A percentile compares a stretch with the other conserved stretches of the same genome.
phyloP scores from a whole-genome alignment of 202 grass and related monocot species.

The Hordeum pubiflorum region DNA sequence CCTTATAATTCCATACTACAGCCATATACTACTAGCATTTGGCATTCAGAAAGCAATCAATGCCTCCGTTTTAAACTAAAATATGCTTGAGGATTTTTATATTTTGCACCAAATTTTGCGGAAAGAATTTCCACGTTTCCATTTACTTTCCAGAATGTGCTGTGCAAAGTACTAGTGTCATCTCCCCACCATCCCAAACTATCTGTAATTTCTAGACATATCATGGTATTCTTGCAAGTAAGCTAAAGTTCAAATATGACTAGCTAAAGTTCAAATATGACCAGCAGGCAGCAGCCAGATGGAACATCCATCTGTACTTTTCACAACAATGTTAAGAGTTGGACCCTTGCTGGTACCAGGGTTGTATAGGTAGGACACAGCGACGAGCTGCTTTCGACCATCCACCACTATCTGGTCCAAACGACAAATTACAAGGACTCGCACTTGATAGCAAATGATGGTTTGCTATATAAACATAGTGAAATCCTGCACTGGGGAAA shows the following conservation, averaged over 20 bases:
- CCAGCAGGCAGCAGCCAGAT: not conserved
- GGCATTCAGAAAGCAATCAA: not conserved
- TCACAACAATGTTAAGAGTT: not conserved
- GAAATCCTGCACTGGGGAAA: not conserved
- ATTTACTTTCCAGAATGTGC: not conserved
- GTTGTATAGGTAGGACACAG: not conserved
- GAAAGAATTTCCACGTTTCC: not conserved
- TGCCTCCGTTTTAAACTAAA: conserved; percentile 9
- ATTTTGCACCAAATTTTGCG: not conserved
- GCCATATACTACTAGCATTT: not conserved
- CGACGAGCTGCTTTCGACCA: not conserved
- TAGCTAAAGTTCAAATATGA: too few relatives aligned
- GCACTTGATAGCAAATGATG: not conserved
- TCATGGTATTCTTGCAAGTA: not conserved
- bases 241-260: too few relatives aligned
- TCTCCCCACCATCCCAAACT: not conserved
- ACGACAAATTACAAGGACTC: conserved; percentile 4
- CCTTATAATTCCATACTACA: not conserved
- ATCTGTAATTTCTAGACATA: not conserved
- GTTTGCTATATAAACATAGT: not conserved
- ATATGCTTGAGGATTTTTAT: not conserved
- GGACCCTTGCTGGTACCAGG: not conserved
- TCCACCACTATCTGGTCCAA: not conserved
- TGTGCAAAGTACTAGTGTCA: not conserved
- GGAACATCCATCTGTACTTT: not conserved